These are phyloP conservation scores for Trichoderma koningii DNA, from an alignment of 2,329 filamentous ascomycete genomes.

Conservation along the genomic window DNA sequence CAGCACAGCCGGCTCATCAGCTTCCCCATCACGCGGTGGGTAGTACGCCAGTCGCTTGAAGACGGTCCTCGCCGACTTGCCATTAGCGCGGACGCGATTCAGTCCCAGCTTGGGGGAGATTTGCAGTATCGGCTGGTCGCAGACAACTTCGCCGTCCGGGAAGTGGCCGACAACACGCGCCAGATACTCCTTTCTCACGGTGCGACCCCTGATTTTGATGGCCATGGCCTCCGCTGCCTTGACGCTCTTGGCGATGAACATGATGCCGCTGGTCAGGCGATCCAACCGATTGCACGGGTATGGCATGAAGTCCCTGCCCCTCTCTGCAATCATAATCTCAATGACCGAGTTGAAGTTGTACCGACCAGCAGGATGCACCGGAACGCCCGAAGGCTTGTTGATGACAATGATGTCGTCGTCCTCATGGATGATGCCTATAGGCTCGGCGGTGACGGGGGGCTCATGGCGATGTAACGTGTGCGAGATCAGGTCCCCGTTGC, in stretches of 20 bases:
- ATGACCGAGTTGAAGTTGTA: conserved; percentile 96
- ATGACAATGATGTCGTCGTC: conserved; percentile 93
- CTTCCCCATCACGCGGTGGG: conserved; percentile 50
- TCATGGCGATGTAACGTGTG: conserved; percentile 96
- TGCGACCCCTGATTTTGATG: conserved; percentile 74
- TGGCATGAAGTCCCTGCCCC: conserved; percentile 56
- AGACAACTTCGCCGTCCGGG: conserved; percentile 86
- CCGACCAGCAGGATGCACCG: conserved; percentile 90
- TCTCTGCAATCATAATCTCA: conserved; percentile 86
- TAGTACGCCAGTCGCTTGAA: conserved; percentile 95
- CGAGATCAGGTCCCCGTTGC: conserved; percentile 87
- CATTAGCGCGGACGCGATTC: conserved; percentile 90
- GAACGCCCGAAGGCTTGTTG: conserved; percentile 92
- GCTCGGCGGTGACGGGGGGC: conserved; percentile 81
- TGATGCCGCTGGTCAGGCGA: conserved; percentile 89
- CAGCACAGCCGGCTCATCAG: conserved; percentile 6
- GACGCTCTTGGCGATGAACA: conserved; percentile 92
- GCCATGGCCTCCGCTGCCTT: conserved; percentile 77
- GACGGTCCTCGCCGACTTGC: conserved; percentile 85
- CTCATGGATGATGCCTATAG: conserved; percentile 84
- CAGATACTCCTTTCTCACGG: conserved; percentile 92
- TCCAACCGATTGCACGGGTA: conserved; percentile 90
- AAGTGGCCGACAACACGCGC: conserved; percentile 90
- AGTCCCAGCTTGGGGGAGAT: conserved; percentile 94
- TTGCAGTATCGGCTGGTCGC: conserved; percentile 88